A percentile compares a stretch with the other conserved stretches of the same genome.
These are phyloP conservation scores for Pseudozyma sp. DNA, from an alignment of 1,284 basidiomycete species.

Conservation along the genomic window DNA sequence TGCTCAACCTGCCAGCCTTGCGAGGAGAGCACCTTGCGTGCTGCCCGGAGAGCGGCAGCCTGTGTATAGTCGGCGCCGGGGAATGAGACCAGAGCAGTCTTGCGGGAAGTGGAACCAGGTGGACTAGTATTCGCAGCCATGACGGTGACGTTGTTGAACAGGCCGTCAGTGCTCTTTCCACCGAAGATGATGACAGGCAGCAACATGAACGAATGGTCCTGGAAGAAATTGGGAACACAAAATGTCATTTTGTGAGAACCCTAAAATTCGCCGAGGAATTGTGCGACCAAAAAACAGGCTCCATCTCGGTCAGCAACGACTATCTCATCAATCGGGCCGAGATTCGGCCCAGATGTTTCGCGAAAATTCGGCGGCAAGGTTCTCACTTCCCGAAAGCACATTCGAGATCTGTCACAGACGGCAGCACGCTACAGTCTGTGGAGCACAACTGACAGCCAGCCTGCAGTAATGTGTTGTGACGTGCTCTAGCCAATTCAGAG, in stretches of 20 bases:
- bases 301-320: too few species aligned
- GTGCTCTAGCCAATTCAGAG: neutral
- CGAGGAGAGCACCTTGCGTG: slow-evolving; percentile 34
- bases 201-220: neutral
- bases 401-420: slow-evolving; percentile 9
- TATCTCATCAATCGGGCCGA: neutral
- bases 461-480: neutral
- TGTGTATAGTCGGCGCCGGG: slow-evolving; percentile 66
- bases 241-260: neutral
- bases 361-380: slow-evolving; percentile 24
- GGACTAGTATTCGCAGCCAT: neutral
- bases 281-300: too few species aligned
- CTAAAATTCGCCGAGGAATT: too few species aligned
- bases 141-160: neutral
- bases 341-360: slow-evolving; percentile 10
- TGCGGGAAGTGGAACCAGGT: neutral
- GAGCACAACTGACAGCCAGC: too few species aligned
- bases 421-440: neutral
- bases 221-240: too few species aligned
- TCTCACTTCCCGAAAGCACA: slow-evolving; percentile 16
- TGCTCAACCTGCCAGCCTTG: slow-evolving; percentile 49
- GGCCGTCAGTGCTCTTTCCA: neutral
- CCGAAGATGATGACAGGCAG: neutral
- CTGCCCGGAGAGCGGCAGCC: slow-evolving; percentile 46
- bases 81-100: slow-evolving; percentile 54